phyloP scores from a whole-genome alignment of 2,329 filamentous ascomycete species.

The Penicillium sp. region DNA sequence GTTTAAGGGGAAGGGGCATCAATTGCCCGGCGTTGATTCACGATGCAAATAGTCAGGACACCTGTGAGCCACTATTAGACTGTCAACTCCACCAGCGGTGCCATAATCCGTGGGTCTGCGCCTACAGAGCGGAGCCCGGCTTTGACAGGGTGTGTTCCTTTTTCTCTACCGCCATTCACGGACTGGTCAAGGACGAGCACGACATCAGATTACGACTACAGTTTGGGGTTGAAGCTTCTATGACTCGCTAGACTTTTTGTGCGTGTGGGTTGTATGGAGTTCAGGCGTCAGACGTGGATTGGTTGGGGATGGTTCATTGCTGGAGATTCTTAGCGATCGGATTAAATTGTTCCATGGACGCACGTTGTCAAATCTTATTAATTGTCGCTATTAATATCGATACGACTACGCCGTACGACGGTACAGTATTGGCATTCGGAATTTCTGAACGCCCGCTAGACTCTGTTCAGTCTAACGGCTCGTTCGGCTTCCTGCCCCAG shows the following conservation, averaged over 20 bases:
- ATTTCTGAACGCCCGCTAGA: not conserved
- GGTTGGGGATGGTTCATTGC: not conserved
- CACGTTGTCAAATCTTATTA: not conserved
- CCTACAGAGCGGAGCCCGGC: not conserved
- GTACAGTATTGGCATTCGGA: not conserved
- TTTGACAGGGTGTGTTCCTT: not conserved
- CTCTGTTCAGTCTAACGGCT: not conserved
- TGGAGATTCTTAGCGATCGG: not conserved
- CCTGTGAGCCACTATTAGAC: no score
- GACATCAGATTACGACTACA: not conserved
- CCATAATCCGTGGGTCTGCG: not conserved
- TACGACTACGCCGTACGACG: not conserved
- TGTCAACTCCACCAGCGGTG: not conserved
- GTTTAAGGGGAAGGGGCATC: no score
- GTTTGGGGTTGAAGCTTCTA: no score
- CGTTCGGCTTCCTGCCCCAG: not conserved
- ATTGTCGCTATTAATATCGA: conserved; percentile 3
- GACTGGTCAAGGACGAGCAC: not conserved
- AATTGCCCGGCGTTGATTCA: no score
- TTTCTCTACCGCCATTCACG: not conserved
- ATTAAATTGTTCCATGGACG: conserved; percentile 2
- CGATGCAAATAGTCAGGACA: no score
- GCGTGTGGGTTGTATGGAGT: no score
- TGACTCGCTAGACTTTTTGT: no score
- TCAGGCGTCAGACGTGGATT: not conserved